Base-by-base conservation (phyloP, 164 flowering plant species). In the Kingdonia uniflora region DNA sequence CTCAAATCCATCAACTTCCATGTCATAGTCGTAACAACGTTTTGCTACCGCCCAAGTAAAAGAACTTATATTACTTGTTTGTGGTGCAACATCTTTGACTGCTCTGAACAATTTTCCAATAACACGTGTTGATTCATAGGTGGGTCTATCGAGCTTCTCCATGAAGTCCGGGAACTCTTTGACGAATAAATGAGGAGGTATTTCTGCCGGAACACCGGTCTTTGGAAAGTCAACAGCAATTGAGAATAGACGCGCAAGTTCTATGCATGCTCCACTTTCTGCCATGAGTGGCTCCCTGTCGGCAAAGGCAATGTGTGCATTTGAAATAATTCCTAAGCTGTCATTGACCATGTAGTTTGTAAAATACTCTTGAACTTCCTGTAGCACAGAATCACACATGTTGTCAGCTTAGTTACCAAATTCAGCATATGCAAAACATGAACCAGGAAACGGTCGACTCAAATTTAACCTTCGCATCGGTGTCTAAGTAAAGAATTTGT, bases 181-280 rank as follows among this genome's bases (percentile, higher is more conserved):
- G 26, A 76, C 80, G 19, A 61, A 63, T 11, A 82, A 61, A 39
- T 70, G 45, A 11, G 77, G 14, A 2, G 95, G 95, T 35, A 86
- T 79, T 47, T 59, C 76, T 14, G 90, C 97, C 0, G 94, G 84
- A 6, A 86, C 77, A 12, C 97, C 97, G 10, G 95, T 86, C 70
- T 89, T 89, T 5, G 85, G 83, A 49, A 82, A 89, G 67, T 89
- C 97, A 12, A 89, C 95, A 0, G 97, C 97, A 47, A 84, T 63
- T 15, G 97, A 85, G 64, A 72, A 80, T 14, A 74, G 70, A 52
- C 52, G 56, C 29, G 95, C 86, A 19, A 89, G 86, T 66, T 82
- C 70, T 26, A 74, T 13, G 29, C 97, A 89, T 17, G 64, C 60
- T 0, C n/a, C 15, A 55, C 92, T 77, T 64, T 69, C 60, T 14